Evolutionary conservation across 495 filamentous ascomycete species (phyloP).

Genomic region (Echria macrotheca): DNA sequence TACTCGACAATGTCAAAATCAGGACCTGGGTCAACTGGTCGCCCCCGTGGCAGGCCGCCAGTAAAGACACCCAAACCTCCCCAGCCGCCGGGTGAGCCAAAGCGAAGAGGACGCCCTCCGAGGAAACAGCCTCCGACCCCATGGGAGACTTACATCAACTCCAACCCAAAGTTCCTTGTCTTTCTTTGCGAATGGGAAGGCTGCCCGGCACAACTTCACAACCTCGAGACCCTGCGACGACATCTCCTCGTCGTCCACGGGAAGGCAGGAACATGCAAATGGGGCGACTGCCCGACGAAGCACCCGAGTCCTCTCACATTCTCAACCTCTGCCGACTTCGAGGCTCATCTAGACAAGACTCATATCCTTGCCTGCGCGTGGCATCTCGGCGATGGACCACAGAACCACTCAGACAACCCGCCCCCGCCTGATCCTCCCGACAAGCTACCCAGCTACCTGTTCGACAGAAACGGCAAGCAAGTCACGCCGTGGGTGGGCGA

Average conservation of each 20-base stretch:
- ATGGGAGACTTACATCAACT: constrained; percentile 20
- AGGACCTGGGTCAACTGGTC: constrained; percentile 1
- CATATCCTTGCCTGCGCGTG: constrained; percentile 59
- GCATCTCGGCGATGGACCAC: constrained; percentile 59
- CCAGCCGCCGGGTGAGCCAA: constrained; percentile 14
- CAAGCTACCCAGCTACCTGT: constrained; percentile 35
- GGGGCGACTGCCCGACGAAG: constrained; percentile 27
- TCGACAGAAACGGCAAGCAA: constrained; percentile 35
- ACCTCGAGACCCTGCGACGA: constrained; percentile 61
- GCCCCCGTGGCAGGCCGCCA: neutral
- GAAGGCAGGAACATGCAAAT: constrained; percentile 27
- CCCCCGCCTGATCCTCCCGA: neutral
- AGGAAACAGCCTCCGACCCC: constrained; percentile 19
- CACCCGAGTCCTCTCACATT: neutral
- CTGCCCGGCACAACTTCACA: constrained; percentile 69
- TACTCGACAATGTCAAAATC: constrained; percentile 10
- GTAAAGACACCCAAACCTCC: constrained; percentile 16
- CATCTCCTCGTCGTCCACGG: constrained; percentile 59
- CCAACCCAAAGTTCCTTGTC: constrained; percentile 21
- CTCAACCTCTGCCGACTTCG: too few relatives aligned
- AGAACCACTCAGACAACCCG: constrained; percentile 20
- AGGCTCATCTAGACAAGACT: constrained; percentile 51
- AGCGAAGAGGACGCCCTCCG: constrained; percentile 17
- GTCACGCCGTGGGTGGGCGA: constrained; percentile 37
- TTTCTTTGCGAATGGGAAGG: constrained; percentile 35